Evolutionary conservation across 345 rosid species (phyloP).

Genomic region (Noccaea caerulescens): DNA sequence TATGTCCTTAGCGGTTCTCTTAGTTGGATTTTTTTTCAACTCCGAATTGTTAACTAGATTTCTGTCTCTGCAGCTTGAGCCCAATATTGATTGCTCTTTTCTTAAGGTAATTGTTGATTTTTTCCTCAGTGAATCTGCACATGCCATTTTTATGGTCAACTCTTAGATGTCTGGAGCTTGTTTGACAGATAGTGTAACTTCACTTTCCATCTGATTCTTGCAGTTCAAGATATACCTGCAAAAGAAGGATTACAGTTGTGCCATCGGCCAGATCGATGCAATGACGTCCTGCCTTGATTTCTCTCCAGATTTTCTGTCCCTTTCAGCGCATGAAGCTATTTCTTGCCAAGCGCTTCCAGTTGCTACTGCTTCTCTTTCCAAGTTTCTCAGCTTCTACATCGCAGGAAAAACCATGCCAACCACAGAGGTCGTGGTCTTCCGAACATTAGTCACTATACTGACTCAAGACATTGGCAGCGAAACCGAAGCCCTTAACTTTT

Average conservation of each 20-base stretch:
- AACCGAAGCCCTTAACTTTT: constrained; percentile 62
- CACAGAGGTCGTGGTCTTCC: constrained; percentile 79
- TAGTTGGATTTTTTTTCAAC: constrained; percentile 13
- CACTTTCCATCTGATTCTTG: constrained; percentile 43
- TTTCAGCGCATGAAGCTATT: constrained; percentile 95
- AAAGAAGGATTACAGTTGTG: constrained; percentile 57
- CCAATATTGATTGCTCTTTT: constrained; percentile 77
- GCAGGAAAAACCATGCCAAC: constrained; percentile 69
- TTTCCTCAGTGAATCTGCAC: not conserved
- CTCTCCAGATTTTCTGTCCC: constrained; percentile 79
- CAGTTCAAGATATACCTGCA: constrained; percentile 89
- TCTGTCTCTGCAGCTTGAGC: constrained; percentile 78
- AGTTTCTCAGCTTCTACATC: constrained; percentile 63
- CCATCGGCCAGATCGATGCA: constrained; percentile 73
- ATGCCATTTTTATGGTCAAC: constrained; percentile 25
- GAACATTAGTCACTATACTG: constrained; percentile 75
- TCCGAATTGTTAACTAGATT: constrained; percentile 25
- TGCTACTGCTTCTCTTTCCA: constrained; percentile 80
- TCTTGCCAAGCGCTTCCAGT: constrained; percentile 78
- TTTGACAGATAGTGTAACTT: constrained; percentile 19
- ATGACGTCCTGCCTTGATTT: constrained; percentile 80
- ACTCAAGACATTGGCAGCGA: constrained; percentile 60
- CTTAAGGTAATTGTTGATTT: constrained; percentile 68
- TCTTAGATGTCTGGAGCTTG: constrained; percentile 27
- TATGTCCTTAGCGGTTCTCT: constrained; percentile 2